Conservation (phyloP, 1,284 basidiomycete genomes). For the Xerocomus amazonicus region DNA sequence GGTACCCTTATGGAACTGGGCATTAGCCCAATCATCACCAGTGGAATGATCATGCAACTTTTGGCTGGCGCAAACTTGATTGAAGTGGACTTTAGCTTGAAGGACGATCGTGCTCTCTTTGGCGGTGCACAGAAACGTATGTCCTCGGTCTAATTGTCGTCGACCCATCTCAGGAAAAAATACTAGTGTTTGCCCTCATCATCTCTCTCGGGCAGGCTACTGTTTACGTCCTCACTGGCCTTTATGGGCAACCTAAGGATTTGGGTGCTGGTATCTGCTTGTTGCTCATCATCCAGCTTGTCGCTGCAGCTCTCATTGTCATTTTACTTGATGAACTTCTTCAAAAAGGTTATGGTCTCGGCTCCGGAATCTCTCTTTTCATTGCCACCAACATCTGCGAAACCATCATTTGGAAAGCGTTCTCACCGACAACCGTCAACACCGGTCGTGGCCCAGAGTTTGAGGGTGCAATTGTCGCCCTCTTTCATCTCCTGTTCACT, state of each 20-base stretch:
- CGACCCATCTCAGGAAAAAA: not conserved
- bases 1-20: constrained; percentile 99
- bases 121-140: constrained; percentile 95
- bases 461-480: constrained; percentile 92
- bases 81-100: constrained; percentile 95
- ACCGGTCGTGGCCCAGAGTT: constrained; percentile 98
- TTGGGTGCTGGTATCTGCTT: constrained; percentile 96
- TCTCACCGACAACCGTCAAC: constrained; percentile 97
- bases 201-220: constrained; percentile 96
- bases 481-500: constrained; percentile 98
- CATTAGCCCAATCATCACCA: constrained; percentile 96
- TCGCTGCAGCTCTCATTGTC: constrained; percentile 93
- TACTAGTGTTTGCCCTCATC: constrained; percentile 89
- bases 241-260: constrained; percentile 92
- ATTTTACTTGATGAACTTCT: constrained; percentile 98
- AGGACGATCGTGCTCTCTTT: constrained; percentile 96
- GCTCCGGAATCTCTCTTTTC: constrained; percentile 97
- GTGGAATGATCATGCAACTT: constrained; percentile 99
- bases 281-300: constrained; percentile 92
- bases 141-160: constrained; percentile 22
- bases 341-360: constrained; percentile 98
- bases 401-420: constrained; percentile 99
- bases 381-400: constrained; percentile 99
- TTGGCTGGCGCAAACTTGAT: constrained; percentile 96
- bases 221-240: constrained; percentile 95